A percentile compares a stretch with the other conserved stretches of the same genome.
Evolutionary conservation across 306 rosid genomes (phyloP).

Genomic region (Sophora flavescens): DNA sequence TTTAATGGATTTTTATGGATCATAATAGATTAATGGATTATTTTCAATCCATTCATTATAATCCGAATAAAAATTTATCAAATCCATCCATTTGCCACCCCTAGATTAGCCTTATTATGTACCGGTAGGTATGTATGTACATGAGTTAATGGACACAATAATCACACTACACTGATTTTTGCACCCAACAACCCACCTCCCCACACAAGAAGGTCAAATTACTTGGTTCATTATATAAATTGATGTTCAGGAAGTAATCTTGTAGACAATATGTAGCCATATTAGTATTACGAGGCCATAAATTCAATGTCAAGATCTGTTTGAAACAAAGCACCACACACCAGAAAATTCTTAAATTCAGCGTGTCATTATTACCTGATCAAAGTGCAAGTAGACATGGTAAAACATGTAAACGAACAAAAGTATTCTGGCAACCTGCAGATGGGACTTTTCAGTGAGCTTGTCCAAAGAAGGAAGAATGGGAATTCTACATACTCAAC

Average conservation of each 20-base stretch:
- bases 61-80: too few species aligned
- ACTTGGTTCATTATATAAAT: background rate
- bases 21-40: too few species aligned
- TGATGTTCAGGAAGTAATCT: slow-evolving; percentile 17
- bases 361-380: slow-evolving; percentile 69
- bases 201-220: background rate
- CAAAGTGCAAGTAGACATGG: slow-evolving; percentile 85
- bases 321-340: slow-evolving; percentile 19
- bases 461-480: slow-evolving; percentile 25
- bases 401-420: slow-evolving; percentile 82
- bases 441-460: slow-evolving; percentile 40
- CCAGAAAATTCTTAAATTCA: slow-evolving; percentile 34
- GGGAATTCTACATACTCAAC: background rate
- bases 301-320: slow-evolving; percentile 18
- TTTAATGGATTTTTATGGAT: too few species aligned
- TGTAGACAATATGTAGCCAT: slow-evolving; percentile 8
- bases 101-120: background rate
- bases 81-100: too few species aligned
- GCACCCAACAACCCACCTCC: slow-evolving; percentile 25
- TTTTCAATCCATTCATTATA: too few species aligned
- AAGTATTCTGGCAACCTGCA: slow-evolving; percentile 94
- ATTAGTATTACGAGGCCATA: slow-evolving; percentile 24
- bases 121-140: background rate
- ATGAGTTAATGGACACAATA: background rate
- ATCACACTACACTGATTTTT: background rate